These are phyloP conservation scores for Quercus berberidifolia DNA, from an alignment of 306 rosid species.

Conservation along the genomic window DNA sequence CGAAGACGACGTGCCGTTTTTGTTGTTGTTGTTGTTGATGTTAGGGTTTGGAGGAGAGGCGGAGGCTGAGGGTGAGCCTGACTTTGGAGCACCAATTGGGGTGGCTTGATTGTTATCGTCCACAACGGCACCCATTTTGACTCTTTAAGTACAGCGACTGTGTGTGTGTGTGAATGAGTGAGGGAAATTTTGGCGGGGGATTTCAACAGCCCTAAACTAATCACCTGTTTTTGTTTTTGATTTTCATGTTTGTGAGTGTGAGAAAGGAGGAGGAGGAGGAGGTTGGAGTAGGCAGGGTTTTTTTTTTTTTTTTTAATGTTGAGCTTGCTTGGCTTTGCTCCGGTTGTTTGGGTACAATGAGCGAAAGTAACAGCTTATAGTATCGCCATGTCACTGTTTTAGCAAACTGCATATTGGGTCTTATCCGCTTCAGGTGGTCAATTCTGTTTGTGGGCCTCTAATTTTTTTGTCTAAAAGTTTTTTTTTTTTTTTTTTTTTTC, in stretches of 20 bases:
- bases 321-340: too few species aligned
- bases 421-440: too few species aligned
- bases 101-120: slow-evolving; percentile 11
- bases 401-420: too few species aligned
- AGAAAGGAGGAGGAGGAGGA: too few species aligned
- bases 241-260: background rate
- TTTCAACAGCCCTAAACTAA: slow-evolving; percentile 60
- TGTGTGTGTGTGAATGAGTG: background rate
- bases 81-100: background rate
- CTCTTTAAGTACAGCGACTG: slow-evolving; percentile 20
- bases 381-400: too few species aligned
- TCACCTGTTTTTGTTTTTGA: background rate
- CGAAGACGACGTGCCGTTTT: background rate
- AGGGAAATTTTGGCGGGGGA: slow-evolving; percentile 36
- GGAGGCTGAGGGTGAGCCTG: background rate
- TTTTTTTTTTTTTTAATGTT: too few species aligned
- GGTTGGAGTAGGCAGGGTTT: too few species aligned
- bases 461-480: too few species aligned
- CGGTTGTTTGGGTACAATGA: too few species aligned
- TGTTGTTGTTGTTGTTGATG: background rate
- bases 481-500: too few species aligned
- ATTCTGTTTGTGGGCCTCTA: too few species aligned
- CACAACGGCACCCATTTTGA: slow-evolving; percentile 18
- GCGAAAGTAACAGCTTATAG: too few species aligned
- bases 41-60: slow-evolving; percentile 4